phyloP scores from a whole-genome alignment of 83 land plant species.

The Thuja plicata region DNA sequence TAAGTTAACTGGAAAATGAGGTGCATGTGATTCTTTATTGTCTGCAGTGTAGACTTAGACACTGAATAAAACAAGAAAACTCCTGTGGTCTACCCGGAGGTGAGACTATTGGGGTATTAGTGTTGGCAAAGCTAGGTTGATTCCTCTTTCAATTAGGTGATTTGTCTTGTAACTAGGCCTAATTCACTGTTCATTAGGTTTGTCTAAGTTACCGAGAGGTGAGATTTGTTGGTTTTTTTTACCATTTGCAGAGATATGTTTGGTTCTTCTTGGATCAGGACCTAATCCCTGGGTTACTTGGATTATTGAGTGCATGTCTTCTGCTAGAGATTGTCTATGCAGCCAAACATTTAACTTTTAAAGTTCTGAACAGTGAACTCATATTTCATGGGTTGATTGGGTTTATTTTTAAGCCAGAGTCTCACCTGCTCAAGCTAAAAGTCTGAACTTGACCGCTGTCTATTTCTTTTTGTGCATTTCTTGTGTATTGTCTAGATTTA shows the following conservation, averaged over 20 bases:
- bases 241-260: background rate
- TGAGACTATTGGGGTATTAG: background rate
- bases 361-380: background rate
- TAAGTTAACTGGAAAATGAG: background rate
- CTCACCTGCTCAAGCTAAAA: background rate
- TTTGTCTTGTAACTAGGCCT: background rate
- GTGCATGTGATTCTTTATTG: background rate
- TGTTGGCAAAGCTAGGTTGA: background rate
- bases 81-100: background rate
- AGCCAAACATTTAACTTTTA: background rate
- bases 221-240: background rate
- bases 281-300: background rate
- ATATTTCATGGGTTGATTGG: background rate
- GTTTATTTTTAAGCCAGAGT: background rate
- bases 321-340: background rate
- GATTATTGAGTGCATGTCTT: background rate
- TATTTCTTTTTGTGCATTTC: background rate
- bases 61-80: background rate
- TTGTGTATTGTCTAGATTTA: background rate
- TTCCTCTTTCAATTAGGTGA: background rate
- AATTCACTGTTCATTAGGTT: background rate
- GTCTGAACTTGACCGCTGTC: background rate
- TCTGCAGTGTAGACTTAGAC: background rate
- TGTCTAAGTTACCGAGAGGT: background rate
- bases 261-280: background rate